phyloP scores from a whole-genome alignment of 23 red algal genomes.

The Gracilariopsis chorda region DNA sequence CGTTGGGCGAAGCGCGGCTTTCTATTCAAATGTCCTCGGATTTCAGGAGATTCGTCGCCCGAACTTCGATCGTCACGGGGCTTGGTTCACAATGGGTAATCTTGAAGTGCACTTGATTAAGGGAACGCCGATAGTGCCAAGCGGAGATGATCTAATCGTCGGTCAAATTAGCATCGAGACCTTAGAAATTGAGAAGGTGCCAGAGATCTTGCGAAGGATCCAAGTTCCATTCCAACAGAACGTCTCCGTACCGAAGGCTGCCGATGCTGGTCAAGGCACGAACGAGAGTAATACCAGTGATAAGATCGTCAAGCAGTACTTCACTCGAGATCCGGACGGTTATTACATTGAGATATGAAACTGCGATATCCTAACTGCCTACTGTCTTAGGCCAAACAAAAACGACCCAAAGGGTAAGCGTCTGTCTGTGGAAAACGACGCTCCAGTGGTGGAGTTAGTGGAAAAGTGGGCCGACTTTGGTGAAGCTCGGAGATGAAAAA shows the following conservation, averaged over 20 bases:
- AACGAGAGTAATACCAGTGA: neutral
- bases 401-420: too few relatives aligned
- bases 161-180: constrained; percentile 50
- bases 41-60: constrained; percentile 39
- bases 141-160: constrained; percentile 24
- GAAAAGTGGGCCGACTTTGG: neutral
- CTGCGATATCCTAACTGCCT: constrained; percentile 8
- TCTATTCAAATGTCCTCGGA: constrained; percentile 32
- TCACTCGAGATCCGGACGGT: constrained; percentile 37
- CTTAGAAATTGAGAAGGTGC: constrained; percentile 14
- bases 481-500: neutral
- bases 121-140: neutral
- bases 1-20: constrained; percentile 7
- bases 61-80: constrained; percentile 43
- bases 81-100: constrained; percentile 50
- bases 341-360: constrained; percentile 60
- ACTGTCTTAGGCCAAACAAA: constrained; percentile 9
- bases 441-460: neutral
- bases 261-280: neutral
- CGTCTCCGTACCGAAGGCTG: constrained; percentile 16
- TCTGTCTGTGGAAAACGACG: neutral
- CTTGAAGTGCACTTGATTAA: constrained; percentile 53
- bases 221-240: constrained; percentile 42
- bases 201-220: neutral
- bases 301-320: constrained; percentile 31